phyloP scores from a whole-genome alignment of 345 rosid genomes.

The Raphanus sativus region DNA sequence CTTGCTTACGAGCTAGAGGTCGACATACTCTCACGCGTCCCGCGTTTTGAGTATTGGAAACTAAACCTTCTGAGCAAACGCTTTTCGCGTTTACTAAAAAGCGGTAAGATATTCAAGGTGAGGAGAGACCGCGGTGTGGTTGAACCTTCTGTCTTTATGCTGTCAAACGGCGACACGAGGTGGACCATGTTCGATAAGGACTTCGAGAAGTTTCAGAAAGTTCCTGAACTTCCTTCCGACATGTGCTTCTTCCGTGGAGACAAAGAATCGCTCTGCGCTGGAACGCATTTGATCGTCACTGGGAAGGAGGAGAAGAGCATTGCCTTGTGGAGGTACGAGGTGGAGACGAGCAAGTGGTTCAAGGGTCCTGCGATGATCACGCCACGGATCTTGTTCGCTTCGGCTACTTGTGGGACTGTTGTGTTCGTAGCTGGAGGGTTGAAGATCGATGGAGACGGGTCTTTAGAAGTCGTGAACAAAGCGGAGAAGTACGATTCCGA shows the following conservation, averaged over 20 bases:
- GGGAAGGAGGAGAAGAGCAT: conserved; percentile 61
- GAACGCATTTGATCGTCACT: conserved; percentile 73
- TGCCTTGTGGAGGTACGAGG: conserved; percentile 76
- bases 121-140: conserved; percentile 55
- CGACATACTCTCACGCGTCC: conserved; percentile 66
- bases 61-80: conserved; percentile 53
- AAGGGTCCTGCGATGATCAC: conserved; percentile 71
- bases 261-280: conserved; percentile 79
- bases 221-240: conserved; percentile 72
- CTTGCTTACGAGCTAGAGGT: conserved; percentile 74
- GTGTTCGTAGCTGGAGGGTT: conserved; percentile 82
- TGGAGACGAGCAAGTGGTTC: conserved; percentile 66
- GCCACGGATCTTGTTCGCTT: conserved; percentile 79
- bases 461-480: conserved; percentile 45
- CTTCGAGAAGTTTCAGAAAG: conserved; percentile 50
- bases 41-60: conserved; percentile 75
- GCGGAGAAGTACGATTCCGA: conserved; percentile 69
- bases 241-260: conserved; percentile 59
- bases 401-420: conserved; percentile 61
- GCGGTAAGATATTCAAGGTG: conserved; percentile 67
- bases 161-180: conserved; percentile 60
- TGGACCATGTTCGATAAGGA: conserved; percentile 73
- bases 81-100: conserved; percentile 49
- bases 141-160: conserved; percentile 77
- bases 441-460: conserved; percentile 30